These are phyloP conservation scores for Xylaria sp. DNA, from an alignment of 2,329 filamentous ascomycete species.

Conservation along the genomic window DNA sequence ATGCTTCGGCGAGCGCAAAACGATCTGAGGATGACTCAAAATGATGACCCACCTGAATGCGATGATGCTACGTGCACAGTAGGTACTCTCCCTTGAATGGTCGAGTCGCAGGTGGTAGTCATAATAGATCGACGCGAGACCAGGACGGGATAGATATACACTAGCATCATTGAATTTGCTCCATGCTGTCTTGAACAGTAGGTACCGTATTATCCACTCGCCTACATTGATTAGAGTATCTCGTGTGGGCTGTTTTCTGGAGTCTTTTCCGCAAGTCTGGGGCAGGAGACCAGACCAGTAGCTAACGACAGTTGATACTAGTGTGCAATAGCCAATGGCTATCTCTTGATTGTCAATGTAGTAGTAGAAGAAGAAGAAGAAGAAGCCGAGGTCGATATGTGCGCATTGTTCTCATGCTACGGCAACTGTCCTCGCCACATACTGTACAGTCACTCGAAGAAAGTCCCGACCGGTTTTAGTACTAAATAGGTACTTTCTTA, in stretches of 20 bases:
- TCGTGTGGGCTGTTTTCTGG: background rate
- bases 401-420: background rate
- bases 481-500: no score
- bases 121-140: no score
- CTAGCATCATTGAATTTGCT: no score
- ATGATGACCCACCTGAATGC: constrained; percentile 3
- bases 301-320: background rate
- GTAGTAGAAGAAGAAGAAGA: no score
- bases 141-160: no score
- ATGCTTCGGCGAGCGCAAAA: constrained; percentile 32
- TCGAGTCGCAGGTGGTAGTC: no score
- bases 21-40: constrained; percentile 27
- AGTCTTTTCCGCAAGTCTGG: background rate
- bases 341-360: background rate
- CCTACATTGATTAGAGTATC: no score
- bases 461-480: no score
- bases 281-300: background rate
- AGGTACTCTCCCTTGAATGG: background rate
- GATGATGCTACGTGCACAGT: background rate
- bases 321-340: background rate
- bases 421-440: background rate
- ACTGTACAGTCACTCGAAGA: no score
- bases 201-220: no score
- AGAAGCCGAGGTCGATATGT: background rate
- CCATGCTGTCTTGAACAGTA: no score